Base-by-base conservation (phyloP, 1,284 basidiomycete species). In the Sporisorium exsertum region DNA sequence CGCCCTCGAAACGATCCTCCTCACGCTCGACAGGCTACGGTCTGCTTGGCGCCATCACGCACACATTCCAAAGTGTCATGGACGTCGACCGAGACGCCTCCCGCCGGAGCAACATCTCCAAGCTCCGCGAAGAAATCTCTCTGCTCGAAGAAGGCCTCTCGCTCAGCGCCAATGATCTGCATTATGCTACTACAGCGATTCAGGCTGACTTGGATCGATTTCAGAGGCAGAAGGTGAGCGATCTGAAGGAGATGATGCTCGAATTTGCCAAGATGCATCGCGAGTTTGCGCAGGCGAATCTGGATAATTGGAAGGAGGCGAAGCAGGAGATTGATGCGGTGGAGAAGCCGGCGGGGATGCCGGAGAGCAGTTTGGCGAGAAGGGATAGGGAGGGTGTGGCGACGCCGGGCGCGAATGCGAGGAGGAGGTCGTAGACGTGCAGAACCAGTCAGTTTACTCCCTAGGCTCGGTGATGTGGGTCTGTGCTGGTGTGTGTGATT, bases 171-270 rank as follows among this genome's bases (percentile, higher is more conserved):
- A 68, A 77, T 45, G 84, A 99, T 86, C 88, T 99, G 55, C 95
- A 96, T 82, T 98, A 97, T 86, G 93, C 94, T 0, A 95, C 93
- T 78, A 92, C 92, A 43, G 97, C 95, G 18, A 96, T 99, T 61
- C 97, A 99, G 86, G 94, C 94, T 7, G 97, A 99, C 87, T 88
- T 99, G 73, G 97, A 99, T 87, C 90, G 97, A 45, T 99, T 99
- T 87, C 97, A 99, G 86, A 90, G 97, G 22, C 95, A 98, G 87
- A 99, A 99, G 86, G 96, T 99, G 5, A 93, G 94, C 3, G 97
- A 99, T 87, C 82, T 99, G 72, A 89, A 94, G 43, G 92, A 95
- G 83, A 94, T 99, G 92, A 88, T 93, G 57, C 92, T 98, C 72
- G 90, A 91, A 80, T 92, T 97, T 89, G 94, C 94, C 1, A 89